Percentiles rank a stretch among this genome's conserved stretches.
Conservation (phyloP, 2,329 filamentous ascomycete species). For the Diaporthe citrichinensis region DNA sequence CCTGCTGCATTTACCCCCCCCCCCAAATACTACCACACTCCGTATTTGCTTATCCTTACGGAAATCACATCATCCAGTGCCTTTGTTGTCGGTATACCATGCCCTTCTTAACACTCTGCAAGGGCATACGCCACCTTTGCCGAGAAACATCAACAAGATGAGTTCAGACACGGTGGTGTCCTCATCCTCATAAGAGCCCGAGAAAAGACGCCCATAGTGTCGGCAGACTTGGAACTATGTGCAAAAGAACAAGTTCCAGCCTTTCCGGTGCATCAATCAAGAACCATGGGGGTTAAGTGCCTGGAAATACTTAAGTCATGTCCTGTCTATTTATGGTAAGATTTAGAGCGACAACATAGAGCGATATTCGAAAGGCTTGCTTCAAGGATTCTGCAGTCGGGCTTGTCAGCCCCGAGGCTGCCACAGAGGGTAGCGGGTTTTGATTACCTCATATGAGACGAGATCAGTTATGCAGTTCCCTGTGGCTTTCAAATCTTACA, state of each 20-base stretch:
- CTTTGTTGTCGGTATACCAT: not conserved
- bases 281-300: not conserved
- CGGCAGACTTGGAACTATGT: not conserved
- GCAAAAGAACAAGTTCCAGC: no score
- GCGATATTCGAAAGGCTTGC: fast-evolving
- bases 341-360: not conserved
- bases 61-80: not conserved
- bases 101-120: not conserved
- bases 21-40: not conserved
- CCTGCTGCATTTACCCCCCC: no score
- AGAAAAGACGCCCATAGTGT: not conserved
- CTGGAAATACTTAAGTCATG: not conserved
- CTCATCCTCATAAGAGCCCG: not conserved
- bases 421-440: not conserved
- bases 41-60: not conserved
- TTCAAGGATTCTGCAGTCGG: not conserved
- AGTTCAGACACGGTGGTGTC: not conserved
- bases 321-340: not conserved
- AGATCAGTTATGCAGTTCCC: not conserved
- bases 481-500: not conserved
- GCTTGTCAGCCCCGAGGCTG: not conserved
- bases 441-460: not conserved
- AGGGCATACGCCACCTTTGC: not conserved
- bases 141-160: not conserved
- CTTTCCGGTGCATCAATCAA: not conserved